These are phyloP conservation scores for Pinus albicaulis DNA, from an alignment of 75 land plant species.

Conservation along the genomic window DNA sequence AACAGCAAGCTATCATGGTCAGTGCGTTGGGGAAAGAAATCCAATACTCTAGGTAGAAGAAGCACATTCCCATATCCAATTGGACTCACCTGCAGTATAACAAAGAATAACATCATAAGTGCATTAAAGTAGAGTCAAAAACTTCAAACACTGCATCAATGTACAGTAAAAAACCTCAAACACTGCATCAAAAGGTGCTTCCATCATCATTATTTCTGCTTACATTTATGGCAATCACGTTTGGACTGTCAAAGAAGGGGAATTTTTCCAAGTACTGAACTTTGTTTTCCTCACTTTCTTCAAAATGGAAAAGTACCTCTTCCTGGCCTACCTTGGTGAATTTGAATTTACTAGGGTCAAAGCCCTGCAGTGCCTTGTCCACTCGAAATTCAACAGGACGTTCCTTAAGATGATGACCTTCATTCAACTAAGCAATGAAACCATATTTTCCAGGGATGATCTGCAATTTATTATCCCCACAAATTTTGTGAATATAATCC, in stretches of 20 bases:
- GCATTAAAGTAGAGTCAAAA: background rate
- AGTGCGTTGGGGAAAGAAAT: conserved; percentile 18
- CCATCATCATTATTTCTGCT: background rate
- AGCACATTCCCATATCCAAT: conserved; percentile 70
- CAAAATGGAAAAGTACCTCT: conserved; percentile 53
- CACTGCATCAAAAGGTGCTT: background rate
- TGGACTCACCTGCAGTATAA: conserved; percentile 41
- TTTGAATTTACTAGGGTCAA: conserved; percentile 40
- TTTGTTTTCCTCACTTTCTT: conserved; percentile 23
- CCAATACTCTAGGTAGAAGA: conserved; percentile 31
- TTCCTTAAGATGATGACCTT: conserved; percentile 37
- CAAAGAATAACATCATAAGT: background rate
- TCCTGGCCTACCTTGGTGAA: conserved; percentile 38
- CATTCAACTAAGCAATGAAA: conserved; percentile 70
- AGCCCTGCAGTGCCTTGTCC: conserved; percentile 29
- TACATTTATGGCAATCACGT: conserved; percentile 1
- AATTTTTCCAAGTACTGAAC: conserved; percentile 21
- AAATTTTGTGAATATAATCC: too few relatives aligned
- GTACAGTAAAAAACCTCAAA: too few relatives aligned
- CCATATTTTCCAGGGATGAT: conserved; percentile 12
- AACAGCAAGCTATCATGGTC: conserved; percentile 5
- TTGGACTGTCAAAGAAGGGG: conserved; percentile 23
- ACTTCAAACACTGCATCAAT: too few relatives aligned
- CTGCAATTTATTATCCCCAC: too few relatives aligned
- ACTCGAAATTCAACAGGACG: conserved; percentile 38